A percentile compares a stretch with the other conserved stretches of the same genome.
These are phyloP conservation scores for Macrophomina pseudophaseolina DNA, from an alignment of 2,329 filamentous ascomycete species.

Conservation along the genomic window DNA sequence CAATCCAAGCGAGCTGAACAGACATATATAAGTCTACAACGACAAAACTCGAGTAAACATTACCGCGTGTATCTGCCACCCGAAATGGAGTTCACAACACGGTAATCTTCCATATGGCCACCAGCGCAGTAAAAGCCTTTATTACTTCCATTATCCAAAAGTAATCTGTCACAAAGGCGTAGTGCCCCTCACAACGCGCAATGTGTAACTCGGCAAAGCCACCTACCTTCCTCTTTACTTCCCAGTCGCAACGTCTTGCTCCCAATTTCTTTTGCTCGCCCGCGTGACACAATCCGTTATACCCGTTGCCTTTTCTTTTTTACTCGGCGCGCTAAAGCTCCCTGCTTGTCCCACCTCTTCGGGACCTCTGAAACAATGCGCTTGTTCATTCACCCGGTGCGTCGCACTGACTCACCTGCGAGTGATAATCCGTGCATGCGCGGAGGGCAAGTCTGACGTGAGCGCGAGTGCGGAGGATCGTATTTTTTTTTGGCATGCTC, in stretches of 20 bases:
- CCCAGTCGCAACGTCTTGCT: background rate
- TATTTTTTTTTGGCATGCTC: no score
- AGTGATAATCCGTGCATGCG: no score
- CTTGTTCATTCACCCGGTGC: background rate
- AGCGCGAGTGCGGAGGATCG: no score
- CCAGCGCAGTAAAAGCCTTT: background rate
- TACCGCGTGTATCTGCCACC: no score
- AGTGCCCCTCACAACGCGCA: background rate
- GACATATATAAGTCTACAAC: background rate
- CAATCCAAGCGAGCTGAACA: no score
- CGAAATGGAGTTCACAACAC: no score
- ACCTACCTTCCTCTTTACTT: background rate
- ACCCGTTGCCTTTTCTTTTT: background rate
- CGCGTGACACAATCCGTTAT: background rate
- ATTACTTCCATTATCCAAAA: background rate
- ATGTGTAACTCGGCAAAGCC: background rate
- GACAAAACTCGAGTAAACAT: background rate
- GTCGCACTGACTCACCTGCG: background rate
- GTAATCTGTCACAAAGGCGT: background rate
- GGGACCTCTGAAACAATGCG: background rate
- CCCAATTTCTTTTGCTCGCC: background rate
- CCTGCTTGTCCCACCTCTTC: background rate
- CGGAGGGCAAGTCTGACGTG: no score
- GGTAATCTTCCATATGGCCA: no score
- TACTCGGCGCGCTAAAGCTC: background rate